Evolutionary conservation across 495 filamentous ascomycete species (phyloP), one percentile per base, ranked within the genome.

Genomic region (Tuber borchii): DNA sequence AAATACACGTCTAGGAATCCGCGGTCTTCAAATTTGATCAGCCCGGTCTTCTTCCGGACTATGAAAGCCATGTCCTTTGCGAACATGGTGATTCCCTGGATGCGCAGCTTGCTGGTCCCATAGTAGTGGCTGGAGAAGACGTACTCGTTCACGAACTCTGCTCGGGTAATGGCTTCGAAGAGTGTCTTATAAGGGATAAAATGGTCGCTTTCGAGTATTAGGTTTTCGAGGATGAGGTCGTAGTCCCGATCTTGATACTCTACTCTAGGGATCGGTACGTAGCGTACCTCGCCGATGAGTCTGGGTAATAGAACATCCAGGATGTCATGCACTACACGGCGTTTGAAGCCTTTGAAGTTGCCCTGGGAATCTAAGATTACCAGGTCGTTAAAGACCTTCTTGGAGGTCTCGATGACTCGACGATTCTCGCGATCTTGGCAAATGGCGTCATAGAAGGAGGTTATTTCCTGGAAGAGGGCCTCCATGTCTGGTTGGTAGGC

Each of bases 171-270:
- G 7, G 81, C 78, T 43, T 83, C 81, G n/a, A 83, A 75, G 37
- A 83, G 39, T 9, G 74, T 80, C 12, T 74, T 75, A 20, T 81
- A 75, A 22, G 81, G 81, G 14, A 83, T 45, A 26, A 83, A 83
- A 44, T 82, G 80, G 40, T 82, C 80, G 81, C 31, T 40, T 72
- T 82, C 81, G 10, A 82, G 69, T 31, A 82, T 82, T 7, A 82
- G 75, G 39, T 82, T 82, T 68, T 82, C 81, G 3, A 82, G 31
- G 44, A 82, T 82, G 34, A 82, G 61, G 68, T 82, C 81, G 46
- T 71, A 82, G 45, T 82, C 81, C 22, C 69, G 74, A 20, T 82
- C 81, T 73, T 82, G 81, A 69, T 82, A 82, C 74, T 82, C 81
- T 31, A 82, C 74, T 22, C 81, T 74, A 34, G 81, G 81, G 68